Evolutionary conservation across 1,284 basidiomycete genomes (phyloP).

Genomic region (Blastosporella zonata): DNA sequence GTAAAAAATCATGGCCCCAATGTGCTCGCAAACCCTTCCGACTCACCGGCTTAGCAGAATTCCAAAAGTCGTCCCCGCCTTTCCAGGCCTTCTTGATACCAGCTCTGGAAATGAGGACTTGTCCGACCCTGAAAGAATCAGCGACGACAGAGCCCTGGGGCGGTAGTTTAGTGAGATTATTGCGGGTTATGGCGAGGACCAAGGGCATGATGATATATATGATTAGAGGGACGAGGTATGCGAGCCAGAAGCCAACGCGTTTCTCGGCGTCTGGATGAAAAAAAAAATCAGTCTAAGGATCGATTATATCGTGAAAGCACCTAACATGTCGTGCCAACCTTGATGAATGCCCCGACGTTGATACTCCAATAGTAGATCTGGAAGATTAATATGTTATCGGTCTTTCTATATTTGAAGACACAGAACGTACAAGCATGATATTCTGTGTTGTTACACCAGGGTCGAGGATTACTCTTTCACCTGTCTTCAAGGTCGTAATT

Average conservation of each 20-base stretch:
- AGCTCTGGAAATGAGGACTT: conserved; percentile 15
- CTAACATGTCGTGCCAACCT: conserved; percentile 24
- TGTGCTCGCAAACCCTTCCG: neutral
- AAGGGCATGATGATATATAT: conserved; percentile 33
- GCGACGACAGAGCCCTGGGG: conserved; percentile 45
- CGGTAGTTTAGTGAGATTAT: conserved; percentile 38
- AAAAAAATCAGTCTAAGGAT: neutral
- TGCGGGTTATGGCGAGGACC: conserved; percentile 37
- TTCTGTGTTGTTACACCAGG: conserved; percentile 18
- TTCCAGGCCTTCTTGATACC: conserved; percentile 19
- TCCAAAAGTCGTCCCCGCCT: conserved; percentile 26
- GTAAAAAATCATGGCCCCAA: neutral
- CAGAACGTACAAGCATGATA: conserved; percentile 12
- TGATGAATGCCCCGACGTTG: conserved; percentile 37
- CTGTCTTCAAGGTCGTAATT: conserved; percentile 19
- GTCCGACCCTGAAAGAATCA: conserved; percentile 23
- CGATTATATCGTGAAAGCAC: neutral
- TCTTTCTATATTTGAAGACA: conserved; percentile 11
- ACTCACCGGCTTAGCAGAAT: conserved; percentile 23
- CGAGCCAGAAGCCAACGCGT: conserved; percentile 29
- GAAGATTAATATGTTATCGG: neutral
- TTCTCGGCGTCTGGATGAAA: conserved; percentile 24
- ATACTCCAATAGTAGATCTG: conserved; percentile 31
- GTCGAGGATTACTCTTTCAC: conserved; percentile 26
- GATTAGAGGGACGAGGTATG: conserved; percentile 27